Evolutionary conservation across 2,329 filamentous ascomycete species (phyloP), one percentile per base, ranked within the genome.

Genomic region (Microascus cirrosus): DNA sequence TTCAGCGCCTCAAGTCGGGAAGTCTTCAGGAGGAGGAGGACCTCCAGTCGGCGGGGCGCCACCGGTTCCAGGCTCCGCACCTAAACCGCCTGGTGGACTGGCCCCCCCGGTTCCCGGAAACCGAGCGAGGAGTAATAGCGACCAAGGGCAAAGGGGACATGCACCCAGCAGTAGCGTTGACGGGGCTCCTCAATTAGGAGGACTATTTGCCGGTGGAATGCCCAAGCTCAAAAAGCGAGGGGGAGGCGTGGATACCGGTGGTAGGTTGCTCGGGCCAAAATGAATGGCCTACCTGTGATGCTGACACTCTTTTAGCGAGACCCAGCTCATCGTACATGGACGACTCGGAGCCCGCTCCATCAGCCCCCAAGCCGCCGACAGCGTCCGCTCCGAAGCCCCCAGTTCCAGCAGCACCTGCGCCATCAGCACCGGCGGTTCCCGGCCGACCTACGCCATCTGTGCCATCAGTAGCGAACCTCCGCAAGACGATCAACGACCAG

Each of bases 171-270:
- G 60, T 13, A 62, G 61, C 28, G 71, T 79, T 63, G 81, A 86
- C 24, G 71, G 83, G 22, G 83, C 89, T 54, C 90, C 91, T 12
- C 93, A 96, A 69, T 72, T 97, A 12, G 93, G 78, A 34, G 94
- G 94, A 1, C 71, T 99, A 28, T 96, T 99, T 68, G 90, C 89
- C 1, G 92, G 90, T 39, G 94, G 93, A 42, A 97, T 97, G 83
- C 94, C 94, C 2, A 97, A 96, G 74, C 70, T 99, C 66, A 89
- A 89, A 70, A 96, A 95, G 75, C 81, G 86, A 2, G 88, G 90
- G 58, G 92, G 89, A 54, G 87, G 87, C 45, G 77, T 93, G 60
- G 81, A 90, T 70, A 93, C 89, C 1, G 89, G 77, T 59, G 57
- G 61, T 62, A 61, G 59, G 58, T 56, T 48, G 32, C 12, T 20